These are phyloP conservation scores for Psilocybe subaeruginosa DNA, from an alignment of 768 basidiomycete genomes.

Conservation along the genomic window DNA sequence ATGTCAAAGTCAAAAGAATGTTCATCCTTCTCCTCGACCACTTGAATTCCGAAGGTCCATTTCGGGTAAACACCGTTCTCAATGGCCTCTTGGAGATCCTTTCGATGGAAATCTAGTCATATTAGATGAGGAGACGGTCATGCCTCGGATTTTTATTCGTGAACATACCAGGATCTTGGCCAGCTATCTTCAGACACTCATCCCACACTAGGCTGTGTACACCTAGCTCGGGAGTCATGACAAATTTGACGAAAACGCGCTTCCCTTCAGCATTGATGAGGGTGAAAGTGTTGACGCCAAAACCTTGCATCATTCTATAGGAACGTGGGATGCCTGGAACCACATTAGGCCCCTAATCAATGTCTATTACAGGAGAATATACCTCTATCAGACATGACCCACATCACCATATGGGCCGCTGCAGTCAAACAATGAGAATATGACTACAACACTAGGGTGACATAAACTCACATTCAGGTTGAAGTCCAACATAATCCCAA, in stretches of 20 bases:
- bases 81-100: conserved; percentile 87
- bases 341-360: not conserved
- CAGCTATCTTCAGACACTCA: conserved; percentile 80
- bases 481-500: conserved; percentile 81
- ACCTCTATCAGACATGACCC: conserved; percentile 83
- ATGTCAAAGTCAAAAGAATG: conserved; percentile 88
- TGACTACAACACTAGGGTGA: not conserved
- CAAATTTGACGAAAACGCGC: conserved; percentile 86
- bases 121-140: not conserved
- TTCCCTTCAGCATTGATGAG: conserved; percentile 69
- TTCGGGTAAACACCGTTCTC: conserved; percentile 68
- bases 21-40: conserved; percentile 69
- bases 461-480: conserved; percentile 55
- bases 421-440: conserved; percentile 9
- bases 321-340: conserved; percentile 73
- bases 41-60: conserved; percentile 81
- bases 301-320: conserved; percentile 88
- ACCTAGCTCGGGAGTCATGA: conserved; percentile 81
- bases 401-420: conserved; percentile 80
- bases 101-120: conserved; percentile 77
- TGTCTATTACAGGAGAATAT: not conserved
- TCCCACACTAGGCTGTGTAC: conserved; percentile 89
- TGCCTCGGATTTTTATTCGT: not conserved
- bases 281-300: conserved; percentile 86
- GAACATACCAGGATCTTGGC: conserved; percentile 75